A percentile compares a stretch with the other conserved stretches of the same genome.
Conservation (phyloP, 2,329 filamentous ascomycete species). For the Tolypocladium pustulatum region DNA sequence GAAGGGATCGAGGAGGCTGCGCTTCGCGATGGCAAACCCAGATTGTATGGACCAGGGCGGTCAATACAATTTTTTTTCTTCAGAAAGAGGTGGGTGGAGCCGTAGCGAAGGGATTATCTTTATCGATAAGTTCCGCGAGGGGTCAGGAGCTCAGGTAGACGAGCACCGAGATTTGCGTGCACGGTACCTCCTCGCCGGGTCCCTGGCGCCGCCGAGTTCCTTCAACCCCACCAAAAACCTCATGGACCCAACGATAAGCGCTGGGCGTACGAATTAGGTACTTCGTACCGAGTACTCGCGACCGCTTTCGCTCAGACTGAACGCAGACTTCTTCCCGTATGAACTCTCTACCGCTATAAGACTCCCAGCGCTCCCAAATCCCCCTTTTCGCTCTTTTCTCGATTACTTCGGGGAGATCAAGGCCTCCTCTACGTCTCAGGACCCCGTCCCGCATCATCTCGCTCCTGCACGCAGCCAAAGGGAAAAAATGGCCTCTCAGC, state of each 20-base stretch:
- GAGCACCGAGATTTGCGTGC: neutral
- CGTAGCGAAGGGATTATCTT: constrained; percentile 6
- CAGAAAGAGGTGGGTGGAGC: constrained; percentile 12
- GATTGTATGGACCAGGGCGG: constrained; percentile 12
- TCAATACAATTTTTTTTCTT: constrained; percentile 20
- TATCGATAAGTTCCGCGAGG: constrained; percentile 13
- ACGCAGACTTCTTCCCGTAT: neutral
- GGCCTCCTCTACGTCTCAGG: neutral
- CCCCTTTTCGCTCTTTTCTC: neutral
- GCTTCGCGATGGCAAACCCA: constrained; percentile 11
- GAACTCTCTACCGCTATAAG: neutral
- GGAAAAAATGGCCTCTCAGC: constrained; percentile 17
- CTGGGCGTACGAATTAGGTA: no score
- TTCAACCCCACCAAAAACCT: constrained; percentile 7
- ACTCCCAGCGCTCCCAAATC: neutral
- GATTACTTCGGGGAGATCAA: neutral
- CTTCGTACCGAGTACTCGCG: no score
- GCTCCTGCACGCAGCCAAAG: neutral
- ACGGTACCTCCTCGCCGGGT: constrained; percentile 1
- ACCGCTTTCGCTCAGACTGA: neutral
- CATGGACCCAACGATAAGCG: no score
- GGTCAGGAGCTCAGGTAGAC: no score
- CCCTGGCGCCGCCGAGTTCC: neutral
- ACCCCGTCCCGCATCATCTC: neutral
- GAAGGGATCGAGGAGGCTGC: constrained; percentile 3